phyloP scores from a whole-genome alignment of 2,329 filamentous ascomycete species.

The Sarocladium strictum region DNA sequence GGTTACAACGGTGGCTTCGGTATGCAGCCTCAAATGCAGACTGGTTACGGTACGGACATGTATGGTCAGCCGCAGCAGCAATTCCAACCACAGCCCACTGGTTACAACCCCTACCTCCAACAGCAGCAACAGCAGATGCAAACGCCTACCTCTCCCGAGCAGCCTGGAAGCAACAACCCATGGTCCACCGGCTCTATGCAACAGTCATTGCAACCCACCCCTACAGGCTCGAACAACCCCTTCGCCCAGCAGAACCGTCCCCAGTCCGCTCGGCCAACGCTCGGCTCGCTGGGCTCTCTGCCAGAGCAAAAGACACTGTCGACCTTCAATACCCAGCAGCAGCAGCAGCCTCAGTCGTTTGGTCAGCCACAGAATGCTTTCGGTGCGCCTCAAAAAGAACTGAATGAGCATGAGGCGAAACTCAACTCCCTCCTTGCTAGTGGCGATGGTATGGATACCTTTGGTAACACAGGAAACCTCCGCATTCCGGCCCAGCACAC shows the following conservation, averaged over 20 bases:
- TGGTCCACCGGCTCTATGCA: slow-evolving; percentile 65
- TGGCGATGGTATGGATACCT: slow-evolving; percentile 94
- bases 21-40: slow-evolving; percentile 46
- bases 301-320: slow-evolving; percentile 78
- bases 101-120: slow-evolving; percentile 49
- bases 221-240: slow-evolving; percentile 96
- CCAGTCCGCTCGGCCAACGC: slow-evolving; percentile 46
- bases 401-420: slow-evolving; percentile 61
- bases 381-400: slow-evolving; percentile 41
- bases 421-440: slow-evolving; percentile 81
- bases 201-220: slow-evolving; percentile 68
- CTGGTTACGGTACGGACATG: slow-evolving; percentile 63
- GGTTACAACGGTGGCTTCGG: slow-evolving; percentile 64
- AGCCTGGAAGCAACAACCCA: slow-evolving; percentile 87
- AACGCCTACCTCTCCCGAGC: slow-evolving; percentile 40
- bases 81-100: slow-evolving; percentile 46
- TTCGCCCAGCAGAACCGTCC: slow-evolving; percentile 73
- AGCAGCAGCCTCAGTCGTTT: slow-evolving; percentile 37
- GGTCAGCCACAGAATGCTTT: slow-evolving; percentile 21
- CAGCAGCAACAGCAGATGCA: slow-evolving; percentile 27
- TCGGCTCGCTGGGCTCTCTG: slow-evolving; percentile 68
- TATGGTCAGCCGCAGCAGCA: slow-evolving; percentile 45
- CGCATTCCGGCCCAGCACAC: slow-evolving; percentile 96
- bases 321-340: slow-evolving; percentile 44
- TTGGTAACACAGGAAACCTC: slow-evolving; percentile 92